phyloP scores from a whole-genome alignment of 805 yeast species.

The Metschnikowia bowlesiae region DNA sequence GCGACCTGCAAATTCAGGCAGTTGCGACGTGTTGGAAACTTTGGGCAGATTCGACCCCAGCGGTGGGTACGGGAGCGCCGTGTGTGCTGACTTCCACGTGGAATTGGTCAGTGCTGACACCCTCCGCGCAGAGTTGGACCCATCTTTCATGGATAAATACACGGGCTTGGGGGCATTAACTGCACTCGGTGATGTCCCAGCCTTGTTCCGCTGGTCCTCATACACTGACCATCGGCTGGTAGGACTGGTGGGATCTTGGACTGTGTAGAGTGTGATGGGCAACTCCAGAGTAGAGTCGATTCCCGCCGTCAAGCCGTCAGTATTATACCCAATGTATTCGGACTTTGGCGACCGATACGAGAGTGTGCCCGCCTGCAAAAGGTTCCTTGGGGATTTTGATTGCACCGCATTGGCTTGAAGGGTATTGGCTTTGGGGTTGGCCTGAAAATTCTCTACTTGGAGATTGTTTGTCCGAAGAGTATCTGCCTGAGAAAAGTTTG shows the following conservation, averaged over 20 bases:
- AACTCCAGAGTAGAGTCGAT: constrained; percentile 23
- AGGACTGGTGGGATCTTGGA: constrained; percentile 20
- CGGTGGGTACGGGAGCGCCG: background rate
- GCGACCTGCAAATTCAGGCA: background rate
- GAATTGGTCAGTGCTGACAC: constrained; percentile 2
- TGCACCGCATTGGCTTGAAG: too few species aligned
- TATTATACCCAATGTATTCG: background rate
- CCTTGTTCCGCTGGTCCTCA: background rate
- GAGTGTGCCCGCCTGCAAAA: too few species aligned
- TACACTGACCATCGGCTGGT: constrained; percentile 7
- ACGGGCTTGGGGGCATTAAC: background rate
- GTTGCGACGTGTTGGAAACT: background rate
- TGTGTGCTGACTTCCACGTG: background rate
- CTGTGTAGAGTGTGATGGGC: constrained; percentile 29
- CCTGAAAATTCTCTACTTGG: too few species aligned
- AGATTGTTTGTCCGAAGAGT: background rate
- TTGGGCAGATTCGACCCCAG: background rate
- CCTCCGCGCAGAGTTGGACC: constrained; percentile 7
- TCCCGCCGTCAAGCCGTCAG: constrained; percentile 24
- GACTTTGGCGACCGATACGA: background rate
- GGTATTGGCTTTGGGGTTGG: too few species aligned
- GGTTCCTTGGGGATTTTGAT: too few species aligned
- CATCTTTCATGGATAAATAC: constrained; percentile 7
- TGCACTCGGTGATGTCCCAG: background rate
- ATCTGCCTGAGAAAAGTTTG: too few species aligned